A percentile compares a stretch with the other conserved stretches of the same genome.
Evolutionary conservation across 768 basidiomycete genomes (phyloP).

Genomic region (Pisolithus marmoratus): DNA sequence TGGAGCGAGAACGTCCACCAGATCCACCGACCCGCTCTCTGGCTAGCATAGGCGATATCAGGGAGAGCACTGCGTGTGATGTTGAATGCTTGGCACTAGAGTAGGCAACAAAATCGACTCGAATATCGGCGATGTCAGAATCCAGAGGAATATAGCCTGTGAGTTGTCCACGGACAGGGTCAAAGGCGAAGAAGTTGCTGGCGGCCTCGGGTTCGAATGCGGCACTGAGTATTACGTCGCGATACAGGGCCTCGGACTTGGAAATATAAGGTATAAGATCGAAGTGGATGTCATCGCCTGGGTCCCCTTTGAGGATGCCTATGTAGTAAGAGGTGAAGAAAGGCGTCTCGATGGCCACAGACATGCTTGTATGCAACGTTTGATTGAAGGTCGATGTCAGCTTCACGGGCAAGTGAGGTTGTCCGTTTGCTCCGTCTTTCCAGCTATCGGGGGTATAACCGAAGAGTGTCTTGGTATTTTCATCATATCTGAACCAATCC

Average conservation of each 20-base stretch:
- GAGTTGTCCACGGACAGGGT: slow-evolving; percentile 39
- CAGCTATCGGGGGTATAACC: slow-evolving; percentile 55
- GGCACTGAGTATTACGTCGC: slow-evolving; percentile 49
- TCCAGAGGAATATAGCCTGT: slow-evolving; percentile 51
- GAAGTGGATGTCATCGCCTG: slow-evolving; percentile 48
- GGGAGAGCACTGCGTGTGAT: slow-evolving; percentile 55
- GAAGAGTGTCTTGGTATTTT: slow-evolving; percentile 46
- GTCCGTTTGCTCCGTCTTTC: slow-evolving; percentile 25
- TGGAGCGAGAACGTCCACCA: slow-evolving; percentile 36
- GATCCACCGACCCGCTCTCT: slow-evolving; percentile 30
- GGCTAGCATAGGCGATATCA: slow-evolving; percentile 39
- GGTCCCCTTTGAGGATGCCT: slow-evolving; percentile 49
- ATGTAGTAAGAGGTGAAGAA: slow-evolving; percentile 60
- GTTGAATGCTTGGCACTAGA: slow-evolving; percentile 62
- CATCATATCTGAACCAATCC: slow-evolving; percentile 60
- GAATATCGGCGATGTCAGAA: slow-evolving; percentile 36
- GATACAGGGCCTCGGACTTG: slow-evolving; percentile 34
- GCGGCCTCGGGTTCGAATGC: slow-evolving; percentile 48
- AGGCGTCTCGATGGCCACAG: slow-evolving; percentile 63
- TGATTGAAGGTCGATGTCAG: slow-evolving; percentile 66
- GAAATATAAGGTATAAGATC: slow-evolving; percentile 52
- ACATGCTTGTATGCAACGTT: slow-evolving; percentile 55
- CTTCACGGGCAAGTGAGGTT: slow-evolving; percentile 48
- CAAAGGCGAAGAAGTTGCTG: slow-evolving; percentile 48
- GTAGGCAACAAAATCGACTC: slow-evolving; percentile 62